A percentile compares a stretch with the other conserved stretches of the same genome.
Conservation (phyloP, 2,329 filamentous ascomycete species). For the Endocalyx cinctus region DNA sequence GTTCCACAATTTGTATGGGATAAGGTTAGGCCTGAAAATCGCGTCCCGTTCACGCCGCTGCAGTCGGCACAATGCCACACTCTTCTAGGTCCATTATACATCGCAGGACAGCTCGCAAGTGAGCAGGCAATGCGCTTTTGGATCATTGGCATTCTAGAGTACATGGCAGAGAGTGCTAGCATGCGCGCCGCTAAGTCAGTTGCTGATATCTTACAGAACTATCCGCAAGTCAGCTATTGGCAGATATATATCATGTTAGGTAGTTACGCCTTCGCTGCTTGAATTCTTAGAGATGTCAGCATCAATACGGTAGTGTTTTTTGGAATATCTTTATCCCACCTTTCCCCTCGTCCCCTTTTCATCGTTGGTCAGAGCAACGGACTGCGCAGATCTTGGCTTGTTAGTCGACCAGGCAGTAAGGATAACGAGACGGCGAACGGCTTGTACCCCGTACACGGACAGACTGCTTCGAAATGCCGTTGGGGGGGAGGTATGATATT, state of each 20-base stretch:
- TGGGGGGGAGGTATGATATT: no score
- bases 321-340: no score
- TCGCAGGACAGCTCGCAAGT: conserved; percentile 5
- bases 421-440: no score
- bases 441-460: no score
- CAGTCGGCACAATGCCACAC: conserved; percentile 17
- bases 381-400: no score
- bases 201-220: conserved; percentile 5
- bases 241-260: conserved; percentile 19
- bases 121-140: conserved; percentile 8
- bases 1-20: conserved; percentile 14
- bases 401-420: no score
- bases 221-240: conserved; percentile 12
- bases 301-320: no score
- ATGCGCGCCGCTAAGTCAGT: conserved; percentile 11
- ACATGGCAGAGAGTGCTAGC: conserved; percentile 13
- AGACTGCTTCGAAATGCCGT: no score
- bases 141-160: conserved; percentile 8
- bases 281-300: neutral
- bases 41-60: conserved; percentile 10
- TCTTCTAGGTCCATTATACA: conserved; percentile 14
- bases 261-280: conserved; percentile 20
- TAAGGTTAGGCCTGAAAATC: conserved; percentile 5
- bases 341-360: no score
- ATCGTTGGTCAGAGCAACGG: no score